phyloP scores from a whole-genome alignment of 495 filamentous ascomycete genomes.

The Penicillium ochrochloron region DNA sequence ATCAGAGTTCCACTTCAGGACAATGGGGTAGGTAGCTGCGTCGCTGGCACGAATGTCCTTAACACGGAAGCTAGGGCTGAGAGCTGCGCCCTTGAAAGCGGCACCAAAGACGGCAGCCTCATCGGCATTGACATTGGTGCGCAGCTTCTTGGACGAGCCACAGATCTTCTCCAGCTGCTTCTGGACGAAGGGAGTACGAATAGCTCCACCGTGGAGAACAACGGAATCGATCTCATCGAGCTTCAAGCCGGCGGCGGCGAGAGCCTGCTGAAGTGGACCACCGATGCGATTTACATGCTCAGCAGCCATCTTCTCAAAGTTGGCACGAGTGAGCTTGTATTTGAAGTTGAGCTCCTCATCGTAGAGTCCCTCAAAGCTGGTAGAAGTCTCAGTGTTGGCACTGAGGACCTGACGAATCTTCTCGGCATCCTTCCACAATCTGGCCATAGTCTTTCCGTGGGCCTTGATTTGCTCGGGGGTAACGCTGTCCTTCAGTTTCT shows the following conservation, averaged over 20 bases:
- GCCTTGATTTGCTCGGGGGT: conserved; percentile 61
- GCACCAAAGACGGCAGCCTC: conserved; percentile 97
- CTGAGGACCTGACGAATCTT: conserved; percentile 86
- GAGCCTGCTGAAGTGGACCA: conserved; percentile 71
- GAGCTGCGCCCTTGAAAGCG: conserved; percentile 87
- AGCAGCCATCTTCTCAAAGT: conserved; percentile 83
- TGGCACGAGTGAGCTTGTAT: conserved; percentile 81
- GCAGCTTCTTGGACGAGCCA: conserved; percentile 75
- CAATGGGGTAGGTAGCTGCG: conserved; percentile 69
- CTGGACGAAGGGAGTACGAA: conserved; percentile 93
- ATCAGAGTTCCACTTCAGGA: conserved; percentile 67
- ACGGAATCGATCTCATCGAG: conserved; percentile 83
- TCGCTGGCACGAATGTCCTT: conserved; percentile 91
- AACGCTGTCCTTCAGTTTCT: conserved; percentile 71
- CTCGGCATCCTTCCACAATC: conserved; percentile 91
- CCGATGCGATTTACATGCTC: conserved; percentile 69
- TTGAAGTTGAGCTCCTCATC: conserved; percentile 87
- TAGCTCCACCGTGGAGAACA: conserved; percentile 89
- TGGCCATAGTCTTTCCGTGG: conserved; percentile 84
- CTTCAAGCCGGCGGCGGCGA: conserved; percentile 71
- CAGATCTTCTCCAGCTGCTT: conserved; percentile 79
- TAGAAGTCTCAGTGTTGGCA: conserved; percentile 81
- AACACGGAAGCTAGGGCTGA: conserved; percentile 93
- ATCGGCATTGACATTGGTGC: conserved; percentile 94
- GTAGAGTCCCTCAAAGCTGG: conserved; percentile 85